Conservation (phyloP, 2,329 filamentous ascomycete species). For the Xylariaceae sp. region DNA sequence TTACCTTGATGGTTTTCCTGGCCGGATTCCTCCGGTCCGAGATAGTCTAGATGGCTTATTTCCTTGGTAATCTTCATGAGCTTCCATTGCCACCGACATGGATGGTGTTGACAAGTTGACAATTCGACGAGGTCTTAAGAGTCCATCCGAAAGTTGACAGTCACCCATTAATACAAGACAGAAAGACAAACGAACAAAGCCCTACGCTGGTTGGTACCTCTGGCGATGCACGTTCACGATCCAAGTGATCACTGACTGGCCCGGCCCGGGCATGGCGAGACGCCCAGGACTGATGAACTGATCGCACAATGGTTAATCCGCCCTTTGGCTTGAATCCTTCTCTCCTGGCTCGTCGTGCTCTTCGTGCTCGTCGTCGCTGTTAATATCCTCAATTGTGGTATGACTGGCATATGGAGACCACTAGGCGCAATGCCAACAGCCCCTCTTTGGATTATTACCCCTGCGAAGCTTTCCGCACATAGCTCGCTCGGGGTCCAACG, state of each 20-base stretch:
- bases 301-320: constrained; percentile 62
- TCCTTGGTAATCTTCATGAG: constrained; percentile 63
- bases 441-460: constrained; percentile 57
- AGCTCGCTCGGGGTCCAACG: constrained; percentile 10
- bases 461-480: constrained; percentile 21
- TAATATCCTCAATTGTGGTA: constrained; percentile 54
- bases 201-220: constrained; percentile 68
- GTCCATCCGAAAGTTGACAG: not conserved
- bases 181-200: constrained; percentile 62
- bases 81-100: constrained; percentile 60
- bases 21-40: constrained; percentile 47
- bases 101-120: constrained; percentile 49
- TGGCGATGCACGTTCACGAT: constrained; percentile 50
- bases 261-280: constrained; percentile 54
- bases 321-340: constrained; percentile 38
- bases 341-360: constrained; percentile 27
- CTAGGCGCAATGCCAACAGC: constrained; percentile 61
- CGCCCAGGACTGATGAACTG: constrained; percentile 62
- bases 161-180: constrained; percentile 49
- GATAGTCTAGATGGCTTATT: constrained; percentile 56
- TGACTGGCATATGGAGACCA: constrained; percentile 33
- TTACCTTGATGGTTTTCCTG: constrained; percentile 36
- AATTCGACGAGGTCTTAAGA: not conserved
- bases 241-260: constrained; percentile 53
- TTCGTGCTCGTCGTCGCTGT: constrained; percentile 36